Conservation (phyloP, 2,329 filamentous ascomycete species). For the Monosporascus sp. region DNA sequence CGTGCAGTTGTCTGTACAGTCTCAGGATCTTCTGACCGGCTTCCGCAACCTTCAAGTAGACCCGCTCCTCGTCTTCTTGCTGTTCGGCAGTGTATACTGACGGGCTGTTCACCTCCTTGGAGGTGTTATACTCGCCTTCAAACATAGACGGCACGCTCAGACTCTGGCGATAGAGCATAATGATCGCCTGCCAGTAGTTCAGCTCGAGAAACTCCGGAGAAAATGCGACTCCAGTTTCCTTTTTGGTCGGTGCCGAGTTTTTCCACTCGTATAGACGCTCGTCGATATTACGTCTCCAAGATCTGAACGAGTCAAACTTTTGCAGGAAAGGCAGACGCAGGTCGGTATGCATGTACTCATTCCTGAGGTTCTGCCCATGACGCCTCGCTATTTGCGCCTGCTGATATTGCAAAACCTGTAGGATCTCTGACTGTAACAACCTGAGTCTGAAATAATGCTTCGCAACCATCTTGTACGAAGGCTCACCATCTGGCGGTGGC, state of each 20-base stretch:
- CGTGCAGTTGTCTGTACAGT: conserved; percentile 83
- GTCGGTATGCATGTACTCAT: conserved; percentile 70
- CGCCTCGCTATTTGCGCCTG: conserved; percentile 75
- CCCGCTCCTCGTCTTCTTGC: conserved; percentile 78
- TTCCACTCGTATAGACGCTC: conserved; percentile 81
- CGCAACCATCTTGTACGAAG: conserved; percentile 85
- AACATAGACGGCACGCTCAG: conserved; percentile 79
- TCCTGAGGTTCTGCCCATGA: conserved; percentile 56
- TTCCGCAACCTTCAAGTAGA: conserved; percentile 92
- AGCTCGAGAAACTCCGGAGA: conserved; percentile 85
- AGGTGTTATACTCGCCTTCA: conserved; percentile 68
- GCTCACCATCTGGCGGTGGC: conserved; percentile 50
- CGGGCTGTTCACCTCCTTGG: conserved; percentile 58
- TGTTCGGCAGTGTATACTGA: conserved; percentile 59
- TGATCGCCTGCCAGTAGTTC: conserved; percentile 97
- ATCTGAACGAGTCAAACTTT: conserved; percentile 77
- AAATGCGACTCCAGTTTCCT: conserved; percentile 82
- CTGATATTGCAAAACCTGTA: conserved; percentile 89
- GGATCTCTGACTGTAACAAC: conserved; percentile 86
- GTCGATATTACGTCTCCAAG: conserved; percentile 86
- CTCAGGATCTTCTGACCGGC: conserved; percentile 89
- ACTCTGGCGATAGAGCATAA: conserved; percentile 92
- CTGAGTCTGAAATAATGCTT: conserved; percentile 90
- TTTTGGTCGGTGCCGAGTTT: conserved; percentile 67
- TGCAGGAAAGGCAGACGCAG: conserved; percentile 81